These are phyloP conservation scores for Monosporozyma unispora DNA, from an alignment of 805 yeast genomes.

Conservation along the genomic window DNA sequence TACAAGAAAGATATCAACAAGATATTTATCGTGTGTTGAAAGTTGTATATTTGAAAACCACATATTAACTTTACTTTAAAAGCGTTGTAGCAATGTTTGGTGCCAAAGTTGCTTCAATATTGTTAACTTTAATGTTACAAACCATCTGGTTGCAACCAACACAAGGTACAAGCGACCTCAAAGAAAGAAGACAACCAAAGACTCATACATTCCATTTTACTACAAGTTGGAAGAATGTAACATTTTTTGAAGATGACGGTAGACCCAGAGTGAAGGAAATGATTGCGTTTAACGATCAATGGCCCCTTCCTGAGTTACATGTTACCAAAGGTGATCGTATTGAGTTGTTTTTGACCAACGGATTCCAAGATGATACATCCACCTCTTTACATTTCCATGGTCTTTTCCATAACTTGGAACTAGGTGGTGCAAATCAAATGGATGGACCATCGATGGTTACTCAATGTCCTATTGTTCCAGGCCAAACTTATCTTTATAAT, in stretches of 20 bases:
- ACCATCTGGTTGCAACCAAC: background rate
- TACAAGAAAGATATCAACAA: background rate
- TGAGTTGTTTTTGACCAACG: constrained; percentile 52
- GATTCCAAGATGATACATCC: constrained; percentile 31
- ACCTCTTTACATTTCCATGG: constrained; percentile 80
- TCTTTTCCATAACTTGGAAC: constrained; percentile 52
- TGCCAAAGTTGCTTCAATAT: background rate
- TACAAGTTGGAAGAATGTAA: constrained; percentile 45
- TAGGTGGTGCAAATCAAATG: constrained; percentile 39
- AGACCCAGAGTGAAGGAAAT: constrained; percentile 33
- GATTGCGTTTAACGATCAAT: constrained; percentile 57
- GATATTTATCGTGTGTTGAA: background rate
- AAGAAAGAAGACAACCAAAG: background rate
- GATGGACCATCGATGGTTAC: constrained; percentile 78
- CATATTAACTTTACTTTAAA: background rate
- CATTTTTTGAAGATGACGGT: constrained; percentile 14
- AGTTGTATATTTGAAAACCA: background rate
- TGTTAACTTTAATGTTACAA: background rate
- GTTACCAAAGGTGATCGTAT: constrained; percentile 57
- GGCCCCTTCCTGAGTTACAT: constrained; percentile 68
- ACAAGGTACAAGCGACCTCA: background rate
- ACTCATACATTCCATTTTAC: constrained; percentile 49
- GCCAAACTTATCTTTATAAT: constrained; percentile 57
- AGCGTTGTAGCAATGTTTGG: background rate
- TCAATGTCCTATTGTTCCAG: constrained; percentile 71